Conservation (phyloP, 208 protist genomes). For the Angomonas ambiguus region DNA sequence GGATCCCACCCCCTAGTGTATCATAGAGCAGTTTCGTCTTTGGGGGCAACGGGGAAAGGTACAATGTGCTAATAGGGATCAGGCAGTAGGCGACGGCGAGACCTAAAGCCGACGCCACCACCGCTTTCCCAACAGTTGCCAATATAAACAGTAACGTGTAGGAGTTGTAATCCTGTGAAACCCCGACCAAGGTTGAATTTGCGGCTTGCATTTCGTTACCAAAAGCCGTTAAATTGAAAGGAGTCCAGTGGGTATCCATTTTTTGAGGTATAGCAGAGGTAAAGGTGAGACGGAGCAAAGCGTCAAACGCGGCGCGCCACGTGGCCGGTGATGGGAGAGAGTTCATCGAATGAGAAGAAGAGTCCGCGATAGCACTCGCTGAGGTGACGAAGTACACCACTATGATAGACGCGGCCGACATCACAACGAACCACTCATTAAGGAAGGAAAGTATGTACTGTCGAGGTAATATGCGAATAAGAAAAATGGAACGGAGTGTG, state of each 20-base stretch:
- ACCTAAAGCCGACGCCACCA: constrained; percentile 39
- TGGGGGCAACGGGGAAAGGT: constrained; percentile 38
- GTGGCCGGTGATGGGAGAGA: constrained; percentile 16
- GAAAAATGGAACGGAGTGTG: constrained; percentile 52
- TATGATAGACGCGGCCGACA: constrained; percentile 25
- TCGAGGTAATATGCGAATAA: constrained; percentile 55
- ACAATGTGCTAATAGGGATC: constrained; percentile 45
- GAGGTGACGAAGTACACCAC: constrained; percentile 53
- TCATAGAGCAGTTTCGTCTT: constrained; percentile 49
- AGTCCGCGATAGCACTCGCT: constrained; percentile 50
- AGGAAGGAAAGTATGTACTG: constrained; percentile 47
- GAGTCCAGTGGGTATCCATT: constrained; percentile 32
- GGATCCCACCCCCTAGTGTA: constrained; percentile 48
- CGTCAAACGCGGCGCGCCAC: constrained; percentile 44
- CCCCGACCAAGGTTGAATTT: constrained; percentile 7
- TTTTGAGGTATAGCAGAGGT: constrained; percentile 32
- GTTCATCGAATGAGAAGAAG: constrained; percentile 19
- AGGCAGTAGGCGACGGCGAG: constrained; percentile 41
- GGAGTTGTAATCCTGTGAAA: constrained; percentile 19
- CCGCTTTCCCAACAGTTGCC: constrained; percentile 38
- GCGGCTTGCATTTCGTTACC: constrained; percentile 24
- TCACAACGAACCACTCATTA: constrained; percentile 18
- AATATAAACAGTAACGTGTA: constrained; percentile 44
- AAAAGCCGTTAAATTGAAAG: constrained; percentile 33
- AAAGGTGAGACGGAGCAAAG: constrained; percentile 48